phyloP scores from a whole-genome alignment of 176 grass and related monocot genomes.

The Ananas comosus region DNA sequence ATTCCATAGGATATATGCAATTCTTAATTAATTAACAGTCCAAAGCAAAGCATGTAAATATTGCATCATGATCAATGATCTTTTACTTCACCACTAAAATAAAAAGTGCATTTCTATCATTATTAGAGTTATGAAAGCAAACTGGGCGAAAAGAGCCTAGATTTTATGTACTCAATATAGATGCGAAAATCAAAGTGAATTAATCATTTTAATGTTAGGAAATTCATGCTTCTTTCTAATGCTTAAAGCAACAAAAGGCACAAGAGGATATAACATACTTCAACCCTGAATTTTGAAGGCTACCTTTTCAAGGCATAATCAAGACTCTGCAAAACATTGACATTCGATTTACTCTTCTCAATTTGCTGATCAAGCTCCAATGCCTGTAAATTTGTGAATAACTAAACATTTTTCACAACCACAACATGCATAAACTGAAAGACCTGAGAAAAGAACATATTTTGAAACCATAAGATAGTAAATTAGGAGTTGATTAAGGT shows the following conservation, averaged over 20 bases:
- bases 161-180: no score
- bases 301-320: constrained; percentile 46
- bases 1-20: no score
- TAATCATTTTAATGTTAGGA: neutral
- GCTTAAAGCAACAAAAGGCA: neutral
- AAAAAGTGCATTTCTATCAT: neutral
- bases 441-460: neutral
- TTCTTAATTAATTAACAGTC: no score
- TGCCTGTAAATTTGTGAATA: constrained; percentile 24
- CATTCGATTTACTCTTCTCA: constrained; percentile 25
- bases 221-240: constrained; percentile 7
- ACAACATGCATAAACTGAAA: neutral
- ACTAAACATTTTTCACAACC: neutral
- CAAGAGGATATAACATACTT: neutral
- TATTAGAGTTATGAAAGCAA: constrained; percentile 13
- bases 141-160: neutral
- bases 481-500: neutral
- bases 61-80: neutral
- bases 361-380: constrained; percentile 51
- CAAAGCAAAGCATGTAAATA: constrained; percentile 14
- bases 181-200: neutral
- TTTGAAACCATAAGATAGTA: neutral
- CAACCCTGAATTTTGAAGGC: neutral
- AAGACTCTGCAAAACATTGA: constrained; percentile 42
- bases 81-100: no score